A percentile compares a stretch with the other conserved stretches of the same genome.
Evolutionary conservation across 495 filamentous ascomycete genomes (phyloP).

Genomic region (Lophium mytilinum): DNA sequence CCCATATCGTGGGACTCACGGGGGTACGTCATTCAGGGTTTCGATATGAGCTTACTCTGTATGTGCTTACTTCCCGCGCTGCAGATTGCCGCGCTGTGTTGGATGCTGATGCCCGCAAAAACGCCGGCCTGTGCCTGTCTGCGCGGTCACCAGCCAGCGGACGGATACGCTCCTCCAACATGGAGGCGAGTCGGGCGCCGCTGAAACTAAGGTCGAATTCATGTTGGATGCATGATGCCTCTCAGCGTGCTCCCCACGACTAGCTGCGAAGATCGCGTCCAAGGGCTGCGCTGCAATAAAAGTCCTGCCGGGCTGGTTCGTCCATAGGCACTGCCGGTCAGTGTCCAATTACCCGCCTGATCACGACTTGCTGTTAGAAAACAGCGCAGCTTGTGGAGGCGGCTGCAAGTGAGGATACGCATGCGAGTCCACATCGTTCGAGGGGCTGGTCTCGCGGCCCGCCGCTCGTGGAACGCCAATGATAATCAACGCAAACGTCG

Average conservation of each 20-base stretch:
- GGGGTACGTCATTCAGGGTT: constrained; percentile 23
- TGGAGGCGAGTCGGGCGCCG: background rate
- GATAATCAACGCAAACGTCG: background rate
- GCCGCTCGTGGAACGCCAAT: background rate
- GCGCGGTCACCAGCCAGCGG: background rate
- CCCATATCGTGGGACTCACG: constrained; percentile 19
- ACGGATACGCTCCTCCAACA: too few species aligned
- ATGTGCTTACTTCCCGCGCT: constrained; percentile 2
- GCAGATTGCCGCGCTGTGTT: constrained; percentile 13
- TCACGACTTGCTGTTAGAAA: too few species aligned
- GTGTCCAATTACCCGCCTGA: background rate
- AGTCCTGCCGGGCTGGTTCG: background rate
- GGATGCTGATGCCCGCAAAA: too few species aligned
- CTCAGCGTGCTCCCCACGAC: background rate
- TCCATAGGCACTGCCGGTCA: constrained; percentile 1
- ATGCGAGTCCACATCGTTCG: background rate
- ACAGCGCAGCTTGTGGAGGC: too few species aligned
- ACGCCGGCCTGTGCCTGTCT: too few species aligned
- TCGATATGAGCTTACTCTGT: background rate
- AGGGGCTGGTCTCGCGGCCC: background rate
- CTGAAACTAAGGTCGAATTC: background rate
- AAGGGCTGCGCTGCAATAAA: too few species aligned
- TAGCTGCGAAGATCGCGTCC: background rate
- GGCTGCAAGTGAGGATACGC: too few species aligned
- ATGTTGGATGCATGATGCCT: background rate